These are phyloP conservation scores for Chaetomiaceae sp. DNA, from an alignment of 2,329 filamentous ascomycete genomes.

Conservation along the genomic window DNA sequence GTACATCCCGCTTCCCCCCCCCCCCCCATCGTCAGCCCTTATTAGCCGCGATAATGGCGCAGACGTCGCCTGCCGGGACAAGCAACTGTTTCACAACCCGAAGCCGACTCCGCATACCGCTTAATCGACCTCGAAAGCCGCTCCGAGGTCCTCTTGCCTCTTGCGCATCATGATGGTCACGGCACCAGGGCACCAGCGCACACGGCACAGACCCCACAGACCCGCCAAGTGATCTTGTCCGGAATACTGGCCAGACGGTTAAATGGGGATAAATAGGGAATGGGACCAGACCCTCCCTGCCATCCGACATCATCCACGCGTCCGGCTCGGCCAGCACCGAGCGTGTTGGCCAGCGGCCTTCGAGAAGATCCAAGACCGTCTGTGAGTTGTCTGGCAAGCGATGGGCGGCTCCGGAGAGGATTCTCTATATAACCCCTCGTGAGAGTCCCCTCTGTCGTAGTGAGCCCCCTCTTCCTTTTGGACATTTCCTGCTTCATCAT, in stretches of 20 bases:
- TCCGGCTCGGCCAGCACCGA: conserved; percentile 18
- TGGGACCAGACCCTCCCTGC: conserved; percentile 17
- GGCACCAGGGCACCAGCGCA: background rate
- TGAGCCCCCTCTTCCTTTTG: background rate
- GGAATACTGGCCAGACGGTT: conserved; percentile 28
- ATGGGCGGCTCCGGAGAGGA: background rate
- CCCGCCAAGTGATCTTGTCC: conserved; percentile 18
- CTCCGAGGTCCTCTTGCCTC: too few species aligned
- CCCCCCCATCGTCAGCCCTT: too few species aligned
- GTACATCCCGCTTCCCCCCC: too few species aligned
- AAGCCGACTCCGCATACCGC: too few species aligned
- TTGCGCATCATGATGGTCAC: background rate
- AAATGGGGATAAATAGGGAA: conserved; percentile 36
- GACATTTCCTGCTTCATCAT: background rate
- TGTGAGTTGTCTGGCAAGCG: background rate
- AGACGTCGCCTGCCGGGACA: background rate
- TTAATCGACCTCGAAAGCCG: too few species aligned
- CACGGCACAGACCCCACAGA: conserved; percentile 16
- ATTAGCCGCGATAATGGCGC: conserved; percentile 3
- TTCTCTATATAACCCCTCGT: conserved; percentile 15
- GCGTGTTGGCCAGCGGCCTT: conserved; percentile 1
- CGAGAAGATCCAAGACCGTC: background rate
- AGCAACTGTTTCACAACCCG: too few species aligned
- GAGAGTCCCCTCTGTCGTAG: conserved; percentile 1
- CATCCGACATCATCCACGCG: conserved; percentile 26